Percentiles rank a stretch among this genome's conserved stretches.
phyloP scores from a whole-genome alignment of 148 eudicot genomes.

The Rhododendron vialii region DNA sequence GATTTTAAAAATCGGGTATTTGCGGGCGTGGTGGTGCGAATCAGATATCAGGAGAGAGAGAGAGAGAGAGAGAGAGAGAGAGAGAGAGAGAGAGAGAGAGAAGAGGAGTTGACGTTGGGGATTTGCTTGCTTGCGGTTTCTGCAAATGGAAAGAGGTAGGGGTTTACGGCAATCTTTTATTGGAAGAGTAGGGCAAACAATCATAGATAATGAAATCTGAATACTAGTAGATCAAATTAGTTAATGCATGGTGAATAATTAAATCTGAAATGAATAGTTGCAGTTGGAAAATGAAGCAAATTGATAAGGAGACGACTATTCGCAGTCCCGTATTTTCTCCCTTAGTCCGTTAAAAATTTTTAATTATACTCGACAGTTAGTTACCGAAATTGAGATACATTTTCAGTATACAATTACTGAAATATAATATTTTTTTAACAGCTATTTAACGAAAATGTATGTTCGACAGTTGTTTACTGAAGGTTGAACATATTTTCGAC shows the following conservation, averaged over 20 bases:
- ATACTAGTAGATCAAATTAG: background rate
- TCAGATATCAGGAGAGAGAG: background rate
- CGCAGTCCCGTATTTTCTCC: no score
- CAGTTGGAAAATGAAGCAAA: background rate
- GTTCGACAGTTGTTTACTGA: no score
- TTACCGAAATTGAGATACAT: no score
- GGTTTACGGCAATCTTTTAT: background rate
- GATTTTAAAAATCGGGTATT: background rate
- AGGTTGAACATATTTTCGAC: no score
- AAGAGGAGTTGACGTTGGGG: background rate
- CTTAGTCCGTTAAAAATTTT: no score
- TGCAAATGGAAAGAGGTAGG: background rate
- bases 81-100: background rate
- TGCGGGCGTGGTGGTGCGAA: background rate
- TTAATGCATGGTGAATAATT: background rate
- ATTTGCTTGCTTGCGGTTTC: background rate
- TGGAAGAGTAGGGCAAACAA: background rate
- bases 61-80: conserved; percentile 4
- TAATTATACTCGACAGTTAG: no score
- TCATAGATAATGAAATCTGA: background rate
- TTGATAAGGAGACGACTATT: no score
- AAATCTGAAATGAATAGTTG: no score
- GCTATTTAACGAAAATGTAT: no score
- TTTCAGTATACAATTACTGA: no score
- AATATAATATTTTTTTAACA: no score